Evolutionary conservation across 129 eudicot genomes (phyloP).

Genomic region (Tagetes patula): DNA sequence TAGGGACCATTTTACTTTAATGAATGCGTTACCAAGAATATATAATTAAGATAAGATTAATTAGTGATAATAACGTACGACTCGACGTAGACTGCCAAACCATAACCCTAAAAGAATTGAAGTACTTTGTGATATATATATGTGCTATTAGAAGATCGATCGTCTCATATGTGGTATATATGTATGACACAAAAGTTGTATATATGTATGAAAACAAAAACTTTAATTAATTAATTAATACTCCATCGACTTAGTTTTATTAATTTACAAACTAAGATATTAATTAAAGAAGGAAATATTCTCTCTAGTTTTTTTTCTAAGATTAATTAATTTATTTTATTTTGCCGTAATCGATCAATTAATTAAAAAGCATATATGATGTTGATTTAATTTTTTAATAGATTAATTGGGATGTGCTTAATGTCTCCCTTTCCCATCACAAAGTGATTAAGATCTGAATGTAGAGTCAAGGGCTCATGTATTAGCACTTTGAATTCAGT

Average conservation of each 20-base stretch:
- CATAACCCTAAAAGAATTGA: slow-evolving; percentile 5
- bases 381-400: slow-evolving; percentile 11
- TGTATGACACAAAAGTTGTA: background rate
- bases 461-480: slow-evolving; percentile 23
- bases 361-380: background rate
- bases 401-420: background rate
- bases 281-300: background rate
- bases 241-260: too few species aligned
- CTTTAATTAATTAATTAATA: too few species aligned
- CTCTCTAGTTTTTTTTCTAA: background rate
- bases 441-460: slow-evolving; percentile 8
- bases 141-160: background rate
- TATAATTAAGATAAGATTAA: too few species aligned
- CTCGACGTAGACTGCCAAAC: background rate
- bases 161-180: background rate
- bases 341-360: background rate
- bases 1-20: background rate
- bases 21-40: background rate
- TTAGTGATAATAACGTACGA: background rate
- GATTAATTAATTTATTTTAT: background rate
- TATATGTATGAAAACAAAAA: too few species aligned
- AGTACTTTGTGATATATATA: background rate
- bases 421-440: slow-evolving; percentile 16
- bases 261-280: too few species aligned
- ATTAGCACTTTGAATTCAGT: slow-evolving; percentile 20